Conservation (phyloP, 345 rosid genomes). For the Orychophragmus violaceus region DNA sequence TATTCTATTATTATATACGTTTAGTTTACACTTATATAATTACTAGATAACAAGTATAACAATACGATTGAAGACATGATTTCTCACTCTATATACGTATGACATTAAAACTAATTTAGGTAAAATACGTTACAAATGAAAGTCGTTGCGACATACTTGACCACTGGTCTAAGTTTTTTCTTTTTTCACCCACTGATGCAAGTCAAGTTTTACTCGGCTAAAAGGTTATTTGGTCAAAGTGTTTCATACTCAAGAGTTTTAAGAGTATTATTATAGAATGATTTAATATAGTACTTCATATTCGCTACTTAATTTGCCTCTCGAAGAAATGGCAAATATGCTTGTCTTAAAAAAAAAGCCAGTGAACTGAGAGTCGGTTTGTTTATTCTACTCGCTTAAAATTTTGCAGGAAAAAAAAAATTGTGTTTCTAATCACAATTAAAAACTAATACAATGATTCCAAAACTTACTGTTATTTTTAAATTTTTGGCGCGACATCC, state of each 20-base stretch:
- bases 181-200: too few species aligned
- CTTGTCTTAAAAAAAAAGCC: background rate
- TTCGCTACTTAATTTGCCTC: background rate
- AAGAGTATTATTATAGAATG: background rate
- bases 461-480: background rate
- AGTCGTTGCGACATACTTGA: background rate
- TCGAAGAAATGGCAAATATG: background rate
- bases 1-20: background rate
- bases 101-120: background rate
- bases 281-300: background rate
- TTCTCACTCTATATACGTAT: background rate
- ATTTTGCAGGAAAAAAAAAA: background rate
- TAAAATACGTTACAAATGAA: background rate
- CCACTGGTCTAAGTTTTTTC: conserved; percentile 4
- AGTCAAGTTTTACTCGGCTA: too few species aligned
- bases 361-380: conserved; percentile 1
- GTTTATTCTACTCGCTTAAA: background rate
- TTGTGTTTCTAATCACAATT: background rate
- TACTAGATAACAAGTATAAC: background rate
- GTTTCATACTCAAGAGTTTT: background rate
- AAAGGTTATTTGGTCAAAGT: too few species aligned
- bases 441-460: conserved; percentile 17
- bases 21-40: background rate
- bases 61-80: background rate
- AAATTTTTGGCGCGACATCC: conserved; percentile 26